phyloP scores from a whole-genome alignment of 176 grass and related monocot species.

The Hordeum marinum region DNA sequence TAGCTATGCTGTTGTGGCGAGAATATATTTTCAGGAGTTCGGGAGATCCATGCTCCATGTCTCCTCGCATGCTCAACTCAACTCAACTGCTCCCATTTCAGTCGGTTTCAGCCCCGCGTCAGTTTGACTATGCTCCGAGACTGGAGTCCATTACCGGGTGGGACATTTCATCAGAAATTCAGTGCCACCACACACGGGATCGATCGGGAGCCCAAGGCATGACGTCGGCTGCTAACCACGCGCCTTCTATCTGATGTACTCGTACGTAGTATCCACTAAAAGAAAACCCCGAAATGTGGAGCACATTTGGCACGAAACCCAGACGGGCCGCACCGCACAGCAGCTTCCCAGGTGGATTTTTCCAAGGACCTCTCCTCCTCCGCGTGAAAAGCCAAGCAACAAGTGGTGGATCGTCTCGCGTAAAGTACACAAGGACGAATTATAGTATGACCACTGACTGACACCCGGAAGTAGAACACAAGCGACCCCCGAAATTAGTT shows the following conservation, averaged over 20 bases:
- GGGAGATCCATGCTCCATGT: neutral
- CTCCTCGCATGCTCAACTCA: neutral
- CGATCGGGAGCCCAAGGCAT: too few relatives aligned
- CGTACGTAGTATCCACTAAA: too few relatives aligned
- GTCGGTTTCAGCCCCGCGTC: neutral
- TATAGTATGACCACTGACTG: neutral
- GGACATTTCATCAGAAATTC: constrained; percentile 4
- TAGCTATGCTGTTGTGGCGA: too few relatives aligned
- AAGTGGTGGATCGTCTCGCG: neutral
- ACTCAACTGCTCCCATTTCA: too few relatives aligned
- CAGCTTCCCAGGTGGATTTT: neutral
- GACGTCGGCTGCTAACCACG: neutral
- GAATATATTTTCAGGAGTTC: neutral
- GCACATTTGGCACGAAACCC: constrained; percentile 17
- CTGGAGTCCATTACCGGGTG: neutral
- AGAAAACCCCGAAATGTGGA: neutral
- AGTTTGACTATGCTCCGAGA: neutral
- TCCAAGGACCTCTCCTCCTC: neutral
- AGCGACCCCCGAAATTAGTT: neutral
- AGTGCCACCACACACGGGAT: neutral
- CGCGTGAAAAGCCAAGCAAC: neutral
- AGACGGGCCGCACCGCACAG: neutral
- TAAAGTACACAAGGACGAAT: neutral
- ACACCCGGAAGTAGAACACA: neutral
- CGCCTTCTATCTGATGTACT: neutral